Conservation (phyloP, 2,329 filamentous ascomycete genomes). For the Aspergillus spinulosporus region DNA sequence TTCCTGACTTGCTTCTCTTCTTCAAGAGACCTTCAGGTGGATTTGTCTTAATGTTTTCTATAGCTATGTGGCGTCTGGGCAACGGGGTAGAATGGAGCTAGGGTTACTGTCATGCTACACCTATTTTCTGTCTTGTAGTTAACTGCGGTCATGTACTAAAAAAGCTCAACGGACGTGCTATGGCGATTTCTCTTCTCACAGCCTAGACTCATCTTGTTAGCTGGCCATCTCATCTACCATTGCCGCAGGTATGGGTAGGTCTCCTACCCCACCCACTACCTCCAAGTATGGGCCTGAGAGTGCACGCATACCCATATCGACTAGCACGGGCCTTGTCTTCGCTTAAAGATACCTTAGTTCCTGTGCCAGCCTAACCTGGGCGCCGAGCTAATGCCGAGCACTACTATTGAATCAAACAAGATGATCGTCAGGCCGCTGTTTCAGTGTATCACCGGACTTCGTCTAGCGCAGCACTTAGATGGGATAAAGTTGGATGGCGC, state of each 20-base stretch:
- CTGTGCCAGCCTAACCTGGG: too few species aligned
- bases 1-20: slow-evolving; percentile 9
- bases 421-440: neutral
- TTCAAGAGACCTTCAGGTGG: neutral
- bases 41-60: neutral
- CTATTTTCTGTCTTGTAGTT: slow-evolving; percentile 11
- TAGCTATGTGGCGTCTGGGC: slow-evolving; percentile 22
- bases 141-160: neutral
- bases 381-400: too few species aligned
- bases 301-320: neutral
- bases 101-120: slow-evolving; percentile 9
- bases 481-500: neutral
- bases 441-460: neutral
- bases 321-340: neutral
- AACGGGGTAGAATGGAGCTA: slow-evolving; percentile 22
- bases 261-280: too few species aligned
- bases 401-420: neutral
- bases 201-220: too few species aligned
- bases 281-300: neutral
- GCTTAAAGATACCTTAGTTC: neutral
- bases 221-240: too few species aligned
- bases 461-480: neutral
- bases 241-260: too few species aligned
- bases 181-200: too few species aligned
- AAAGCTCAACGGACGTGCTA: too few species aligned